Evolutionary conservation across 176 grass and related monocot species (phyloP).

Genomic region (Oropetium thomaeum): DNA sequence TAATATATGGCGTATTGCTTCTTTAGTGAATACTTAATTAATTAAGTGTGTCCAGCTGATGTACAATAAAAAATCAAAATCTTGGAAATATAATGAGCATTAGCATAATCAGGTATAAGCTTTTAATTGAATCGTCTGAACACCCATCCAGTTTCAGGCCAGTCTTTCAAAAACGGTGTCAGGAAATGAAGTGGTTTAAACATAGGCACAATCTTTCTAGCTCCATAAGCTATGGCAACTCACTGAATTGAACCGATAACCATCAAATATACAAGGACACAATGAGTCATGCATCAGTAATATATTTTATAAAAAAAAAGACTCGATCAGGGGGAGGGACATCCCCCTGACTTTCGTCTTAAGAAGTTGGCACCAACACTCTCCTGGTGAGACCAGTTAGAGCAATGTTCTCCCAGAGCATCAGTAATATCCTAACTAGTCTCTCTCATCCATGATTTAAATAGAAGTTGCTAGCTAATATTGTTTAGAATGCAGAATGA

Average conservation of each 20-base stretch:
- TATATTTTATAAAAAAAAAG: too few relatives aligned
- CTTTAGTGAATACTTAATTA: neutral
- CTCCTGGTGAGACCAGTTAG: too few relatives aligned
- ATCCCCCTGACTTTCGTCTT: too few relatives aligned
- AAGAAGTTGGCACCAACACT: too few relatives aligned
- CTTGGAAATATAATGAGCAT: slow-evolving; percentile 1
- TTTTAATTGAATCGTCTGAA: neutral
- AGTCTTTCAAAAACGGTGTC: neutral
- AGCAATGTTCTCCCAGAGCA: too few relatives aligned
- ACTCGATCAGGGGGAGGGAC: too few relatives aligned
- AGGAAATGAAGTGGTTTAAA: neutral
- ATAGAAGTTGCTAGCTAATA: neutral
- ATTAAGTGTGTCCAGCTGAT: slow-evolving; percentile 3
- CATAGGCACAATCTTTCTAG: neutral
- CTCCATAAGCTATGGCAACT: neutral
- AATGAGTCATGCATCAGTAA: neutral
- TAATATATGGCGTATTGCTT: neutral
- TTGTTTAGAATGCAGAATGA: neutral
- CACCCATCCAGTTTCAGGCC: neutral
- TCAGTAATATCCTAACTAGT: slow-evolving; percentile 27
- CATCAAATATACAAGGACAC: neutral
- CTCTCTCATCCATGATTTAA: neutral
- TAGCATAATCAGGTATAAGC: neutral
- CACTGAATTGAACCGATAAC: neutral
- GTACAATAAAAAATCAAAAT: neutral